Evolutionary conservation across 495 filamentous ascomycete genomes (phyloP).

Genomic region (Apiosordaria backusii): DNA sequence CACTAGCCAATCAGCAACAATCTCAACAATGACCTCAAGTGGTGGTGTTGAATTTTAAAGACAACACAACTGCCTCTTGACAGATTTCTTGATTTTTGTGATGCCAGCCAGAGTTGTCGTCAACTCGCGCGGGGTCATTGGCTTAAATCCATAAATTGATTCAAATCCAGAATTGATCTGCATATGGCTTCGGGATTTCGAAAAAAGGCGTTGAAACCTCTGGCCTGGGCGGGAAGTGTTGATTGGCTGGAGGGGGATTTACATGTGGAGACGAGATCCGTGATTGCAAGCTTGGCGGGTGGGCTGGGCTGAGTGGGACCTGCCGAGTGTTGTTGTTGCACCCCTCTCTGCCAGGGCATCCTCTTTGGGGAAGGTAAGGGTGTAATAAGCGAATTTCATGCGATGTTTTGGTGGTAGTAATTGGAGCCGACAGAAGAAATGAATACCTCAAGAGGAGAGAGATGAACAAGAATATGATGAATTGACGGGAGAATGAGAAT

Average conservation of each 20-base stretch:
- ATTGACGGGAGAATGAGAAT: not conserved
- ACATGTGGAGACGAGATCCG: not conserved
- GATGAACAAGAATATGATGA: too few relatives aligned
- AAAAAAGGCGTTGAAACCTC: not conserved
- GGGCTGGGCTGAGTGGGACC: not conserved
- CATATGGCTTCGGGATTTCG: not conserved
- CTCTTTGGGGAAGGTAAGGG: not conserved
- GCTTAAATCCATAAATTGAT: not conserved
- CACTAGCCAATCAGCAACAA: not conserved
- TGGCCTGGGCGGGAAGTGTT: not conserved
- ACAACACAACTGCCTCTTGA: not conserved
- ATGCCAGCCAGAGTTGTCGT: not conserved
- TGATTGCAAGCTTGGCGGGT: not conserved
- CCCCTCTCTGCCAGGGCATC: too few relatives aligned
- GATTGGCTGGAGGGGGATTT: not conserved
- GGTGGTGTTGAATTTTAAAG: not conserved
- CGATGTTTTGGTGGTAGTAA: not conserved
- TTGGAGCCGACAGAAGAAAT: not conserved
- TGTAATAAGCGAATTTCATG: not conserved
- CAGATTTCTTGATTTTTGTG: not conserved
- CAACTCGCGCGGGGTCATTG: not conserved
- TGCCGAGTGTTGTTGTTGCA: not conserved
- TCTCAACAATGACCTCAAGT: not conserved
- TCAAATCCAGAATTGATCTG: conserved; percentile 1
- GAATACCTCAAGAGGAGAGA: too few relatives aligned